Evolutionary conservation across 225 moss, liverwort and hornwort species (phyloP), one percentile per base, ranked within the genome.

Genomic region (Polytrichum formosum): DNA sequence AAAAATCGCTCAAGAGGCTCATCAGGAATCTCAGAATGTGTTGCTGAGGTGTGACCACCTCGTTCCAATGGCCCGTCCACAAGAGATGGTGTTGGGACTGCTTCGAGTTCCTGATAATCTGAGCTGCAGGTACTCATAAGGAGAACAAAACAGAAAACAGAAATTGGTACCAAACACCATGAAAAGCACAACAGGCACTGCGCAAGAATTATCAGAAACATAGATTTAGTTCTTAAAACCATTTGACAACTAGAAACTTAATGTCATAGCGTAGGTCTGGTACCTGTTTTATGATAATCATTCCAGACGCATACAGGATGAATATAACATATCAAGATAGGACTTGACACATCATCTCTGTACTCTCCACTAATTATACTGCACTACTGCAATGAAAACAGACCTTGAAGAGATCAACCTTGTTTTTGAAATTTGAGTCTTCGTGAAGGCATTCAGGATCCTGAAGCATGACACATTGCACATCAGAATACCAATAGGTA

Each of bases 1-100:
- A 98, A 98, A 70, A 94, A 94, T 28, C 94, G 88, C 79, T 98
- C 97, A 73, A 94, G 73, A 22, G 92, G 83, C 79, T 98, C 97
- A 20, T 97, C 94, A 69, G 80, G 80, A 53, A 85, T 74, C 74
- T 94, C 97, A 26, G 91, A 80, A 28, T 84, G 71, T 6, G 84
- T 70, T 53, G 91, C 76, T 56, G 86, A 64, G 60, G 80, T 65
- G 56, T 88, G 77, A 28, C 90, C 76, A 17, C 84, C 81, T 17
- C 92, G 97, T 77, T 94, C 97, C 78, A 98, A 72, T 5, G 97
- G 85, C 68, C 94, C 97, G 78, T 98, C 97, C 64, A 92, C 81
- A 58, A 92, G 85, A 23, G 94, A 88, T 70, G 97, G 80, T 67
- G 91, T 87, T 2, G 88, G 93, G 28, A 90, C 84, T 59, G 88